Conservation (phyloP, 2,329 filamentous ascomycete species). For the Alternaria sp. region DNA sequence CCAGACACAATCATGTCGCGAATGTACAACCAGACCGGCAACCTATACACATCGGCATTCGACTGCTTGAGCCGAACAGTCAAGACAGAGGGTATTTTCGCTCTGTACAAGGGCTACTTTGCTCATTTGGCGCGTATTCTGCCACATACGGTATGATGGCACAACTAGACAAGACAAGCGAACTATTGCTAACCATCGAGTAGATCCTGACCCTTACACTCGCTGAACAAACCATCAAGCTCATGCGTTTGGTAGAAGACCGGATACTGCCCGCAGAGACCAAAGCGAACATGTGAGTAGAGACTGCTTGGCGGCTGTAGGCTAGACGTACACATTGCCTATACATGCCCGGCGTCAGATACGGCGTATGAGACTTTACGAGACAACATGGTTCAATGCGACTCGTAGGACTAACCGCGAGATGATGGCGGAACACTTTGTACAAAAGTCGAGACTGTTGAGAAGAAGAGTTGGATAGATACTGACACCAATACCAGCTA, state of each 20-base stretch:
- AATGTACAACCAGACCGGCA: constrained; percentile 98
- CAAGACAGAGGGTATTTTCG: constrained; percentile 86
- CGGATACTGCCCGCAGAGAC: constrained; percentile 59
- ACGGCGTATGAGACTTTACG: background rate
- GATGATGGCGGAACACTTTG: background rate
- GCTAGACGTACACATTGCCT: background rate
- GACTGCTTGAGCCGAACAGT: constrained; percentile 93
- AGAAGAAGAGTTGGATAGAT: background rate
- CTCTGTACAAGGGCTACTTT: constrained; percentile 97
- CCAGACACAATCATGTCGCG: constrained; percentile 99
- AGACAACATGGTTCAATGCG: background rate
- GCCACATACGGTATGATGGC: constrained; percentile 76
- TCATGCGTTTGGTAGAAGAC: constrained; percentile 81
- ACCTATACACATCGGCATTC: constrained; percentile 91
- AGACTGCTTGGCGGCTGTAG: background rate
- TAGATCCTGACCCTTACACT: constrained; percentile 87
- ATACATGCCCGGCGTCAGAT: background rate
- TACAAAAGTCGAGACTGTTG: too few species aligned
- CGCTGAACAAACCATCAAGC: constrained; percentile 96
- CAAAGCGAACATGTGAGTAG: constrained; percentile 56
- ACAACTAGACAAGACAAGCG: background rate
- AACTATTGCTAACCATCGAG: constrained; percentile 24
- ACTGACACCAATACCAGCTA: background rate
- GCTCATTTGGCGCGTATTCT: constrained; percentile 93
- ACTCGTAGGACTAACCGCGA: background rate